Percentiles rank a stretch among this genome's conserved stretches.
phyloP scores from a whole-genome alignment of 768 basidiomycete genomes.

The Tylopilus balloui region DNA sequence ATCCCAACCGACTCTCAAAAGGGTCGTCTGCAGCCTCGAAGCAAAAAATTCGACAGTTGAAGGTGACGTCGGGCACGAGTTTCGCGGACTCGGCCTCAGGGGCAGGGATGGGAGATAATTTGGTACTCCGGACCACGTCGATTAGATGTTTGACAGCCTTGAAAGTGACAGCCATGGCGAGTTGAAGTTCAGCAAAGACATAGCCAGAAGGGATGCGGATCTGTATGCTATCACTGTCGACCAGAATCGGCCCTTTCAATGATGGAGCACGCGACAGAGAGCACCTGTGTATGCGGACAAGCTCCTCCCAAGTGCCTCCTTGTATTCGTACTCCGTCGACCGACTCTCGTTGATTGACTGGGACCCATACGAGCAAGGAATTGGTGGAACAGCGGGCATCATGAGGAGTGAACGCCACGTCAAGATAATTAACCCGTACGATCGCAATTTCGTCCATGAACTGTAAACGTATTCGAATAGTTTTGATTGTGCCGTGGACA shows the following conservation, averaged over 20 bases:
- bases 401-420: constrained; percentile 15
- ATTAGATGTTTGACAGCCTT: constrained; percentile 74
- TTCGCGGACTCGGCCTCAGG: constrained; percentile 76
- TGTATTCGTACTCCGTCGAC: constrained; percentile 24
- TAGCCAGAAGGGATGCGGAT: constrained; percentile 81
- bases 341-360: constrained; percentile 38
- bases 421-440: constrained; percentile 31
- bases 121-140: constrained; percentile 48
- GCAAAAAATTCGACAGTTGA: constrained; percentile 58
- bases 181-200: constrained; percentile 67
- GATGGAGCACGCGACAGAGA: constrained; percentile 33
- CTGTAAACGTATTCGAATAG: constrained; percentile 44
- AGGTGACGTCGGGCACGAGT: constrained; percentile 53
- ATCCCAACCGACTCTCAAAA: constrained; percentile 71
- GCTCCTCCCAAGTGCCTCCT: constrained; percentile 67
- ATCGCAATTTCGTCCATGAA: constrained; percentile 48
- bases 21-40: constrained; percentile 82
- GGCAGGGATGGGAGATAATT: constrained; percentile 49
- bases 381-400: constrained; percentile 35
- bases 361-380: constrained; percentile 53
- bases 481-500: constrained; percentile 35
- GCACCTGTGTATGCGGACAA: constrained; percentile 57
- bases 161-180: constrained; percentile 60
- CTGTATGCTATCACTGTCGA: constrained; percentile 60
- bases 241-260: constrained; percentile 38